A percentile compares a stretch with the other conserved stretches of the same genome.
phyloP scores from a whole-genome alignment of 2,329 filamentous ascomycete genomes.

The Aspergillus sp. region DNA sequence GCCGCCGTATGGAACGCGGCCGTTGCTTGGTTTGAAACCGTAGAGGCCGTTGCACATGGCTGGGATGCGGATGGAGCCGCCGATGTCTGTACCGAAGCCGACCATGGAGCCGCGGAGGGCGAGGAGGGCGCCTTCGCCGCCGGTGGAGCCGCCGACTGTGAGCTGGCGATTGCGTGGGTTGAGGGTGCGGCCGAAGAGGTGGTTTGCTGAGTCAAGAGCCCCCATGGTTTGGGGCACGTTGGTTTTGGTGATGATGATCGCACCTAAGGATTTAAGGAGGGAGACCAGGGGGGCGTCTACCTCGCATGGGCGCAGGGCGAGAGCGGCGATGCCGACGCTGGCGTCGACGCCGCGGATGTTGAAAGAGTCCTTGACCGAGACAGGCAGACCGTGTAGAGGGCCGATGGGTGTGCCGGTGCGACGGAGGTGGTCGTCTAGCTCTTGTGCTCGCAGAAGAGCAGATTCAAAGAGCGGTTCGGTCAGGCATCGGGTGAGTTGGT shows the following conservation, averaged over 20 bases:
- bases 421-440: slow-evolving; percentile 48
- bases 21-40: slow-evolving; percentile 50
- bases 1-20: slow-evolving; percentile 53
- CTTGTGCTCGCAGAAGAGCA: slow-evolving; percentile 50
- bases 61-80: slow-evolving; percentile 47
- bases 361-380: slow-evolving; percentile 53
- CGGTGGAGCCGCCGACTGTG: slow-evolving; percentile 64
- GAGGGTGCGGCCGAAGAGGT: slow-evolving; percentile 61
- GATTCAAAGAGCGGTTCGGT: slow-evolving; percentile 53
- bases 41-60: slow-evolving; percentile 55
- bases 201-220: slow-evolving; percentile 59
- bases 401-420: slow-evolving; percentile 48
- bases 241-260: slow-evolving; percentile 69
- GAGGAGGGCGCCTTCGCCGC: slow-evolving; percentile 63
- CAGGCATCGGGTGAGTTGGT: slow-evolving; percentile 48
- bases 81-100: slow-evolving; percentile 64
- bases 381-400: slow-evolving; percentile 62
- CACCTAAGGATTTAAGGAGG: slow-evolving; percentile 60
- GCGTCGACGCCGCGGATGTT: slow-evolving; percentile 51
- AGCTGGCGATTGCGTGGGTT: slow-evolving; percentile 63
- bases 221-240: slow-evolving; percentile 63
- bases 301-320: slow-evolving; percentile 59
- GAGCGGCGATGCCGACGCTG: slow-evolving; percentile 58
- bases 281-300: slow-evolving; percentile 59
- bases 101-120: slow-evolving; percentile 59